These are phyloP conservation scores for Trichoderma endophyticum DNA, from an alignment of 2,329 filamentous ascomycete genomes.

Conservation along the genomic window DNA sequence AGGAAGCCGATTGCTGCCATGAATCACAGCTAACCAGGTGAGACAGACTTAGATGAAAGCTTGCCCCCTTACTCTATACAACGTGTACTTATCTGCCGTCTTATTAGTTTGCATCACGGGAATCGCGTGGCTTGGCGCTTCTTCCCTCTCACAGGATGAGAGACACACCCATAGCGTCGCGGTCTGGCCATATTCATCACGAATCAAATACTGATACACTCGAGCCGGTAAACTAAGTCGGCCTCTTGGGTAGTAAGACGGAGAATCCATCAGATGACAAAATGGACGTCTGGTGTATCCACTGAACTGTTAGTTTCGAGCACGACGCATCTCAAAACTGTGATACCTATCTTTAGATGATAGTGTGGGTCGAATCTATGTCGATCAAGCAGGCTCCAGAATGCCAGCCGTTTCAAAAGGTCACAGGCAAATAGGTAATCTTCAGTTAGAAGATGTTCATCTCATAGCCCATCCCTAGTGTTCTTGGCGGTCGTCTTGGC, in stretches of 20 bases:
- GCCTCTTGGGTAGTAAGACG: not conserved
- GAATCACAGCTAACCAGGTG: not conserved
- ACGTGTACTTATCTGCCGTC: not conserved
- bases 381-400: slow-evolving; percentile 6
- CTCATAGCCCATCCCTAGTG: not conserved
- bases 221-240: not conserved
- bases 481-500: slow-evolving; percentile 14
- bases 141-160: not conserved
- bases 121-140: not conserved
- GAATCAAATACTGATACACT: not conserved
- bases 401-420: not conserved
- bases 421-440: not conserved
- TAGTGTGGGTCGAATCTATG: not conserved
- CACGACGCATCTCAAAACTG: not conserved
- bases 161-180: not conserved
- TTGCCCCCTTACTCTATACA: not conserved
- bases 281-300: not conserved
- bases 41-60: not conserved
- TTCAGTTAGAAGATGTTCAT: not conserved
- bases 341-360: not conserved
- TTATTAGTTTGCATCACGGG: not conserved
- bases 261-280: no score
- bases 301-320: not conserved
- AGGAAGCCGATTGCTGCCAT: not conserved
- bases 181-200: not conserved